Percentiles rank a stretch among this genome's conserved stretches.
Evolutionary conservation across 768 basidiomycete species (phyloP).

Genomic region (Suillus spraguei): DNA sequence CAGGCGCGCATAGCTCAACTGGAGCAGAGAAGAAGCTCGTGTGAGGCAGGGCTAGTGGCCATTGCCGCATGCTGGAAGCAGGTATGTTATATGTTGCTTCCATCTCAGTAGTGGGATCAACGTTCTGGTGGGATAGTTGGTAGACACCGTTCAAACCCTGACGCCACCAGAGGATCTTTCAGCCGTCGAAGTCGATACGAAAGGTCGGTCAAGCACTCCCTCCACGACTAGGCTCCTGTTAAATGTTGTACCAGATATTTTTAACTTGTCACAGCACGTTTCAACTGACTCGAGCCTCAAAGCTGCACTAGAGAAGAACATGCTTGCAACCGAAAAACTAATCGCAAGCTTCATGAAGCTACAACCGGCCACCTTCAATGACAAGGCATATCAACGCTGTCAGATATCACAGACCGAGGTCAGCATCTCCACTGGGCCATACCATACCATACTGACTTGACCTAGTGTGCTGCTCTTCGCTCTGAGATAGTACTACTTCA

Average conservation of each 20-base stretch:
- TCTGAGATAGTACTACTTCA: conserved; percentile 58
- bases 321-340: conserved; percentile 59
- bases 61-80: conserved; percentile 83
- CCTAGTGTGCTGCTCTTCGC: conserved; percentile 57
- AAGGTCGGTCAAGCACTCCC: conserved; percentile 35
- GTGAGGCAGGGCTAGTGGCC: conserved; percentile 71
- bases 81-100: conserved; percentile 41
- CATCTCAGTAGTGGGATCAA: conserved; percentile 10
- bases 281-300: conserved; percentile 34
- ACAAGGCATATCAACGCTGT: conserved; percentile 45
- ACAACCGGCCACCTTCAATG: conserved; percentile 35
- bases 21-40: conserved; percentile 64
- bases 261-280: conserved; percentile 36
- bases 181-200: conserved; percentile 41
- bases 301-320: conserved; percentile 53
- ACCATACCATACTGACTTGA: conserved; percentile 15
- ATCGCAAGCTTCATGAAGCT: conserved; percentile 56
- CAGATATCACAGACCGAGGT: conserved; percentile 66
- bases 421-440: conserved; percentile 19
- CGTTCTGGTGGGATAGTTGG: conserved; percentile 45
- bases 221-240: neutral
- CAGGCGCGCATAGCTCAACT: conserved; percentile 62
- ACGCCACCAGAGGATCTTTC: conserved; percentile 54
- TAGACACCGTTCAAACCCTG: conserved; percentile 65
- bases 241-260: conserved; percentile 25